Evolutionary conservation across 495 filamentous ascomycete genomes (phyloP).

Genomic region (Penicillium canescens): DNA sequence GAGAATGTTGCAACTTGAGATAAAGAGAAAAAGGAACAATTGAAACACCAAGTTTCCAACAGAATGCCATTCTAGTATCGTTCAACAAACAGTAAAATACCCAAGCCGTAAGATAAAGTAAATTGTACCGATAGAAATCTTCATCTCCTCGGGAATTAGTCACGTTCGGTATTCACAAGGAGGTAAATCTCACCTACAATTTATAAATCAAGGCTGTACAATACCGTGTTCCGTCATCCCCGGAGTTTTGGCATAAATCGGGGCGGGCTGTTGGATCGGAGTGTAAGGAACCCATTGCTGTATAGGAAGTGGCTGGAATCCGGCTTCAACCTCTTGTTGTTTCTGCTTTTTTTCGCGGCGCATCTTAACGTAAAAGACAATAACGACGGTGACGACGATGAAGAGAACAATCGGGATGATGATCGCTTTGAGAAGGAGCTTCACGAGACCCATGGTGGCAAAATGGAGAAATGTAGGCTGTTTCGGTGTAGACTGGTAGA

Average conservation of each 20-base stretch:
- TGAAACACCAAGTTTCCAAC: no score
- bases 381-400: conserved; percentile 2
- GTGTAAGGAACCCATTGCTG: conserved; percentile 12
- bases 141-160: no score
- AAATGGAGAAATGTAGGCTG: not conserved
- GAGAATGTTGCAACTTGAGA: no score
- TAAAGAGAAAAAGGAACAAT: no score
- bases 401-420: conserved; percentile 10
- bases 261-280: conserved; percentile 5
- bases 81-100: no score
- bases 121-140: no score
- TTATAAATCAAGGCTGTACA: not conserved
- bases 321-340: not conserved
- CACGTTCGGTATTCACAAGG: no score
- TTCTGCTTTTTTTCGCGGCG: conserved; percentile 6
- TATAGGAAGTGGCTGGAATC: conserved; percentile 9
- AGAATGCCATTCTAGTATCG: no score
- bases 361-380: conserved; percentile 4
- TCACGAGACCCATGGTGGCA: conserved; percentile 9
- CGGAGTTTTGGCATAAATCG: conserved; percentile 2
- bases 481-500: not conserved
- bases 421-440: conserved; percentile 11
- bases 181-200: no score
- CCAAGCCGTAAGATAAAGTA: no score
- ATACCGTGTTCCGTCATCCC: conserved; percentile 1